Evolutionary conservation across 352 stramenopile genomes (phyloP).

Genomic region (Peronospora destructor): DNA sequence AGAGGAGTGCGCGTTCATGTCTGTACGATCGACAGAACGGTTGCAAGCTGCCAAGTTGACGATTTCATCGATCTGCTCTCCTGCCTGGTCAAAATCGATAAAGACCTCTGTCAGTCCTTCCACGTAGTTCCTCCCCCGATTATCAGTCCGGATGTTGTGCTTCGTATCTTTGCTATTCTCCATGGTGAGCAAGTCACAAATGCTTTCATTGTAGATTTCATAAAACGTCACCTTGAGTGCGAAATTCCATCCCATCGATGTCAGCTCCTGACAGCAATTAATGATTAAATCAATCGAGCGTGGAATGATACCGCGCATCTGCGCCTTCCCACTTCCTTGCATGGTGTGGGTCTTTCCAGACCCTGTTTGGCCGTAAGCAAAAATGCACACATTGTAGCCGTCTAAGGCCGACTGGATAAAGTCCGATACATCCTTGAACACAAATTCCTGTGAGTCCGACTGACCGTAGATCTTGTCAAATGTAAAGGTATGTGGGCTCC

Average conservation of each 20-base stretch:
- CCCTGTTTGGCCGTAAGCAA: constrained; percentile 97
- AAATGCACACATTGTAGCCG: constrained; percentile 98
- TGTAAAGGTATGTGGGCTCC: constrained; percentile 86
- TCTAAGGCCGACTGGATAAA: constrained; percentile 92
- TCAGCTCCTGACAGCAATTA: constrained; percentile 55
- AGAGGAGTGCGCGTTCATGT: constrained; percentile 98
- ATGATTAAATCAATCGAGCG: constrained; percentile 92
- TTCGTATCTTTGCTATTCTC: constrained; percentile 39
- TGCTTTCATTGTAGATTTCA: constrained; percentile 99
- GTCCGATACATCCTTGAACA: constrained; percentile 90
- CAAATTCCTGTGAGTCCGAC: constrained; percentile 90
- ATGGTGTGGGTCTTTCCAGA: constrained; percentile 98
- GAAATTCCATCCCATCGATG: constrained; percentile 92
- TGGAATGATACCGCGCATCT: constrained; percentile 97
- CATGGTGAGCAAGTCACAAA: constrained; percentile 93
- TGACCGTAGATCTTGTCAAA: constrained; percentile 98
- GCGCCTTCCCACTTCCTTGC: constrained; percentile 93
- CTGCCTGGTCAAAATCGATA: constrained; percentile 76
- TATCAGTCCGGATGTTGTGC: constrained; percentile 78
- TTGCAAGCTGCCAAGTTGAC: constrained; percentile 87
- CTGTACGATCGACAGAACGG: constrained; percentile 94
- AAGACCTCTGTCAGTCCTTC: constrained; percentile 79
- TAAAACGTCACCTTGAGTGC: constrained; percentile 96
- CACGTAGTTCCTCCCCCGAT: constrained; percentile 77
- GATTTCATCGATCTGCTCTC: constrained; percentile 84